These are phyloP conservation scores for Tripterygium wilfordii DNA, from an alignment of 177 flowering plant species.

Conservation along the genomic window DNA sequence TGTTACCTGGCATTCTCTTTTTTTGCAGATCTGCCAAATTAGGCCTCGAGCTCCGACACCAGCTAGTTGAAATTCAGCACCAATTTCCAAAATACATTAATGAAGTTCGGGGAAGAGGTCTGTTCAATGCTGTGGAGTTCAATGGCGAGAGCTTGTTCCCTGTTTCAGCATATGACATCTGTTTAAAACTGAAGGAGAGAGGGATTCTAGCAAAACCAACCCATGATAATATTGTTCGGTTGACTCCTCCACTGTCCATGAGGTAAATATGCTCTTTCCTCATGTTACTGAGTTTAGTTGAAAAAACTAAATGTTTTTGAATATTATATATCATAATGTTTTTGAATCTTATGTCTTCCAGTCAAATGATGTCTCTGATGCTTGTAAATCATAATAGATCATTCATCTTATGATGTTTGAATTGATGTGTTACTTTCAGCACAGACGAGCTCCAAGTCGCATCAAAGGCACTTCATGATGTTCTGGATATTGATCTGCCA, in stretches of 20 bases:
- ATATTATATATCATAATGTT: background rate
- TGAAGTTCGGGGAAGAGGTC: conserved; percentile 90
- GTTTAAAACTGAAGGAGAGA: conserved; percentile 86
- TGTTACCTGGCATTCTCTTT: background rate
- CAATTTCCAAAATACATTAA: conserved; percentile 61
- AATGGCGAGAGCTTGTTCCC: conserved; percentile 51
- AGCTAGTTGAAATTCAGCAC: conserved; percentile 51
- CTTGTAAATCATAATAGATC: background rate
- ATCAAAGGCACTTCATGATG: conserved; percentile 60
- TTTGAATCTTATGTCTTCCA: too few relatives aligned
- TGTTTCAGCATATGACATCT: conserved; percentile 83
- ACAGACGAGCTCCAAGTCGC: conserved; percentile 77
- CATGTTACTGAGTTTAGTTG: background rate
- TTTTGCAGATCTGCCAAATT: conserved; percentile 58
- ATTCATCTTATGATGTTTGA: background rate
- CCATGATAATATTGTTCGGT: conserved; percentile 74
- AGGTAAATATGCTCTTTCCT: conserved; percentile 38
- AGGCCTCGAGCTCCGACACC: conserved; percentile 69
- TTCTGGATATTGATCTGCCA: conserved; percentile 72
- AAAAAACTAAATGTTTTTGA: background rate
- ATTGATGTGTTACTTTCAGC: conserved; percentile 33
- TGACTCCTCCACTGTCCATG: conserved; percentile 93
- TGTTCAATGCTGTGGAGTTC: conserved; percentile 93
- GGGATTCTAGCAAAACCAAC: conserved; percentile 98
- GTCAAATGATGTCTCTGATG: conserved; percentile 1